Base-by-base conservation (phyloP, 1,284 basidiomycete genomes). In the Ceratobasidium sp. region DNA sequence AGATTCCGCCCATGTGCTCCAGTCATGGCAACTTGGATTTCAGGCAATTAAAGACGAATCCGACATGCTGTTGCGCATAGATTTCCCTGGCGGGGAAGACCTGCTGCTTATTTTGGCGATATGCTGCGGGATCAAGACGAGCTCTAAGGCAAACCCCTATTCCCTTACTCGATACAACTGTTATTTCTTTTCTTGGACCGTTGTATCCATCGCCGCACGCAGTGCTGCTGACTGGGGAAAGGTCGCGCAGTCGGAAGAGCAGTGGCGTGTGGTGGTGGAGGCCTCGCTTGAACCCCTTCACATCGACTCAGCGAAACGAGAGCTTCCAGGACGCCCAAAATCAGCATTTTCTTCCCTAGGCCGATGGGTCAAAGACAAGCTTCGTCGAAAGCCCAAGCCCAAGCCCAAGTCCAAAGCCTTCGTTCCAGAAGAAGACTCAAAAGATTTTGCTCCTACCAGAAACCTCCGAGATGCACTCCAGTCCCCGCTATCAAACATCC, bases 171-270 rank as follows among this genome's bases (percentile, higher is more conserved):
- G 44, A 5, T 71, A 48, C 67, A 71, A 71, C 45, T 71, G 67
- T 31, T 71, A 71, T 56, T 71, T 71, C 56, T 57, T 60, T n/a
- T 48, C 41, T n/a, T 71, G 67, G 67, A 59, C 44, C 9, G 15
- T 71, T 8, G n/a, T 50, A 4, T 11, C 45, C 2, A 29, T 45
- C 9, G 44, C 45, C 1, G 67, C 67, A 19, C 67, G 67, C 15
- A 29, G 56, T 36, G 27, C 14, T 31, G 24, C 27, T 15, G 44
- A 48, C 7, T 71, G 67, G 67, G 47, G 36, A 27, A 53, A 53
- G 2, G 19, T 41, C 6, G 45, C 56, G 22, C 7, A 14, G 44
- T 59, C 54, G 14, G 27, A 36, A 8, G 41, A 59, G 22, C 31
- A 6, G 8, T 71, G 66, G 66, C 19, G 33, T n/a, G 27, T 9